These are phyloP conservation scores for Cynanchum wilfordii DNA, from an alignment of 257 asterid species.

Conservation along the genomic window DNA sequence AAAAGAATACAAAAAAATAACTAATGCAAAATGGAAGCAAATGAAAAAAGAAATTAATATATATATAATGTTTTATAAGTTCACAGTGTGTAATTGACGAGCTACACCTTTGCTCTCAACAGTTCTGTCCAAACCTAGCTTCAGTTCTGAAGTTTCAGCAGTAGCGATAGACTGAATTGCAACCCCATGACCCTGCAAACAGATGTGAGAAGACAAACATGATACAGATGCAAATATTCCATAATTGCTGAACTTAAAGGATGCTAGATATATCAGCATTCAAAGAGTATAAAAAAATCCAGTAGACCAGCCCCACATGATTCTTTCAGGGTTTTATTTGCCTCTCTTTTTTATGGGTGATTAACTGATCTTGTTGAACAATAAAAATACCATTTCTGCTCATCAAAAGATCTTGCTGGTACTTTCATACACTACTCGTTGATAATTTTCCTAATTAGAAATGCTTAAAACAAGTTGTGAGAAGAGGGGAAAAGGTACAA, in stretches of 20 bases:
- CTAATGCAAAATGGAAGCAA: neutral
- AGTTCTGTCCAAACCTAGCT: slow-evolving; percentile 36
- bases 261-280: neutral
- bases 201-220: slow-evolving; percentile 20
- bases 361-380: neutral
- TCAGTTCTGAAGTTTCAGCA: slow-evolving; percentile 37
- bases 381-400: neutral
- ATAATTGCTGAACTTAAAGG: neutral
- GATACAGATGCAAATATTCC: slow-evolving; percentile 17
- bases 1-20: neutral
- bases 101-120: slow-evolving; percentile 49
- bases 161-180: slow-evolving; percentile 33
- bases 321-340: neutral
- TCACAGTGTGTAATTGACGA: slow-evolving; percentile 12
- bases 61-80: neutral
- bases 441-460: neutral
- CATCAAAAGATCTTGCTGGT: neutral
- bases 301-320: neutral
- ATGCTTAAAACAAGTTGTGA: neutral
- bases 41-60: neutral
- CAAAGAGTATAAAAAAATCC: neutral
- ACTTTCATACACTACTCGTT: neutral
- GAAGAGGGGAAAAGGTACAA: neutral
- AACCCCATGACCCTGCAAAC: slow-evolving; percentile 45
- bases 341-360: neutral